Evolutionary conservation across 1,284 basidiomycete species (phyloP).

Genomic region (Fistulinella cinereoalba): DNA sequence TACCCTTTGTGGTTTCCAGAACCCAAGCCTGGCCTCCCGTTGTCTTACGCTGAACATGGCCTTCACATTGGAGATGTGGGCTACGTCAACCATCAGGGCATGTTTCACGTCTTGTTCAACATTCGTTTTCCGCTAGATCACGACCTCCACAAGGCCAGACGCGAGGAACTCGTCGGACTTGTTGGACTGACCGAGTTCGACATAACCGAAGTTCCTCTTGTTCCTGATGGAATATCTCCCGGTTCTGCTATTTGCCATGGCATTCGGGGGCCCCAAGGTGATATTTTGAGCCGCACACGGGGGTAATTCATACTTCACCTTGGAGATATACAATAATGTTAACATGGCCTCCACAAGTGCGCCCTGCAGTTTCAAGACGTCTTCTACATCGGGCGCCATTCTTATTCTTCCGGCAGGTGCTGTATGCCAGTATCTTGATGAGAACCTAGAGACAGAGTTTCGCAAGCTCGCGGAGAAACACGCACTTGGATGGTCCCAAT

Average conservation of each 20-base stretch:
- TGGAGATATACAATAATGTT: neutral
- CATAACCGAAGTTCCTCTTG: neutral
- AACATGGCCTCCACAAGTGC: neutral
- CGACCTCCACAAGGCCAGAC: neutral
- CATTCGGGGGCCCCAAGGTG: too few relatives aligned
- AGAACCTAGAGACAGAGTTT: neutral
- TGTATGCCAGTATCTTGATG: neutral
- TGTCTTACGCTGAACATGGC: neutral
- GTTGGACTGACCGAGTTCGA: neutral
- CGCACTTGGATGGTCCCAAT: conserved; percentile 2
- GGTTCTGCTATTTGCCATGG: neutral
- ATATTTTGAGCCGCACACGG: neutral
- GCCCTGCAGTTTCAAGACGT: neutral
- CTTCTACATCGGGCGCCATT: conserved; percentile 1
- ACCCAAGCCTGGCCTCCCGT: neutral
- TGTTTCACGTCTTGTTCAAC: conserved; percentile 2
- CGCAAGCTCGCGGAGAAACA: neutral
- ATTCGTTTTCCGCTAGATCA: neutral
- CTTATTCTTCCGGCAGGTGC: conserved; percentile 11
- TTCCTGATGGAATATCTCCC: neutral
- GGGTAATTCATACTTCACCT: neutral
- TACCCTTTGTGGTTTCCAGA: conserved; percentile 5
- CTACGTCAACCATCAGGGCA: neutral
- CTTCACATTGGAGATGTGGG: conserved; percentile 8
- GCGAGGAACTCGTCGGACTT: neutral